Evolutionary conservation across 768 basidiomycete genomes (phyloP), one percentile per base, ranked within the genome.

Genomic region (Lanmaoa rubissima): DNA sequence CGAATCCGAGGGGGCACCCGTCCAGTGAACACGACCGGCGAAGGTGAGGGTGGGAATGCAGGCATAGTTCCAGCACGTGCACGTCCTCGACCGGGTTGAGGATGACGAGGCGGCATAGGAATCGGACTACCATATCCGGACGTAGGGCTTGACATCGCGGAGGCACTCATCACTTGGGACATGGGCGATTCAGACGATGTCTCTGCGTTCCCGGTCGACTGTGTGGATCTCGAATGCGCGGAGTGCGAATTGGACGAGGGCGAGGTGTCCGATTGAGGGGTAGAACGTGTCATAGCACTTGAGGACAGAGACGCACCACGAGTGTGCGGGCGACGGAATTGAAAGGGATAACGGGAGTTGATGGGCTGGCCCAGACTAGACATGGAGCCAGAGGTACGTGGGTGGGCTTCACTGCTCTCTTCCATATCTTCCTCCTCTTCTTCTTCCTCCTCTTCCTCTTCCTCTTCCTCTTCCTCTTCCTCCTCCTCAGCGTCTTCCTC

Each of bases 331-430:
- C 78, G 78, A 19, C 85, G 83, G 70, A 82, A 81, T 51, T 82
- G 78, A 78, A 89, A 88, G 11, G 87, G 88, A 65, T 86, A 88
- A 0, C 85, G 80, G 24, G 88, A 84, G 35, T 75, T 70, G 51
- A 93, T 78, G 1, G 90, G 91, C 24, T 88, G 86, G 3, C 92
- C 92, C 6, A 94, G 80, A 58, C 87, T 90, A 4, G 91, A 93
- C 85, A 94, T 85, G 9, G 92, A 93, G 19, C 84, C 88, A 0
- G 90, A 90, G 5, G 83, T 87, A 17, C 85, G 79, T 41, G 82
- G 83, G 5, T 84, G 81, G 0, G 86, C 85, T 41, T 77, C 78
- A 44, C 78, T 79, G 50, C 75, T 75, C 42, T 73, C 74, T 41
- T 70, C 73, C 5, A 40, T 59, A 24, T 73, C 76, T 24, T 69